Evolutionary conservation across 345 rosid genomes (phyloP).

Genomic region (Draba incana): DNA sequence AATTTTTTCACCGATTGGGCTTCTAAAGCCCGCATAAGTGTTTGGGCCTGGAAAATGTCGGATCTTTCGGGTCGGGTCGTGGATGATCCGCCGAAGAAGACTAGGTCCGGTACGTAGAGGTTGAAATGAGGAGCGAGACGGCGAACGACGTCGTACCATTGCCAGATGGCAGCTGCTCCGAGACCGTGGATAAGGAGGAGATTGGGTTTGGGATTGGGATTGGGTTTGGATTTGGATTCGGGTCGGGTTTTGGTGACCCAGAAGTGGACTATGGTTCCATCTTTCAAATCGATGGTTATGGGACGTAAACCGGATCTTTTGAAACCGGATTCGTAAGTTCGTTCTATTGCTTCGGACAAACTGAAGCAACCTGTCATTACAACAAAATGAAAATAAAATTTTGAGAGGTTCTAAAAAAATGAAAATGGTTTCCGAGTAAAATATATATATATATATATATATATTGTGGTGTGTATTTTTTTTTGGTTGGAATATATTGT

Average conservation of each 20-base stretch:
- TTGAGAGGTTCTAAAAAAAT: too few relatives aligned
- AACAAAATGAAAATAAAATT: background rate
- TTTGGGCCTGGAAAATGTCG: conserved; percentile 77
- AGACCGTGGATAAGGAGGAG: conserved; percentile 85
- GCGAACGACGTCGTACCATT: conserved; percentile 59
- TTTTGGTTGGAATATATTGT: too few relatives aligned
- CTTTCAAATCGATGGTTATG: conserved; percentile 62
- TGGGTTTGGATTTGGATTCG: conserved; percentile 38
- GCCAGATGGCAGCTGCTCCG: conserved; percentile 84
- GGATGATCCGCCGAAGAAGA: conserved; percentile 77
- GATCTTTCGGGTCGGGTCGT: conserved; percentile 71
- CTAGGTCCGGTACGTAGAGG: conserved; percentile 70
- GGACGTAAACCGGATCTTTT: conserved; percentile 61
- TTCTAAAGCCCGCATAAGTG: conserved; percentile 64
- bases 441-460: too few relatives aligned
- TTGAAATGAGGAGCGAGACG: conserved; percentile 57
- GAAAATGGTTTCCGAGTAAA: too few relatives aligned
- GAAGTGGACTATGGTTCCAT: conserved; percentile 79
- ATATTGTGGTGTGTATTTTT: too few relatives aligned
- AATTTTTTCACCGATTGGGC: conserved; percentile 52
- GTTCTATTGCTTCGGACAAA: conserved; percentile 56
- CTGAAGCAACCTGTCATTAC: conserved; percentile 70
- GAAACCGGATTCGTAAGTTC: conserved; percentile 51
- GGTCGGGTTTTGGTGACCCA: conserved; percentile 63
- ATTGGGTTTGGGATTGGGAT: conserved; percentile 50